Conservation (phyloP, 371 early-diverging fungal species). For the Rhizopus arrhizus region DNA sequence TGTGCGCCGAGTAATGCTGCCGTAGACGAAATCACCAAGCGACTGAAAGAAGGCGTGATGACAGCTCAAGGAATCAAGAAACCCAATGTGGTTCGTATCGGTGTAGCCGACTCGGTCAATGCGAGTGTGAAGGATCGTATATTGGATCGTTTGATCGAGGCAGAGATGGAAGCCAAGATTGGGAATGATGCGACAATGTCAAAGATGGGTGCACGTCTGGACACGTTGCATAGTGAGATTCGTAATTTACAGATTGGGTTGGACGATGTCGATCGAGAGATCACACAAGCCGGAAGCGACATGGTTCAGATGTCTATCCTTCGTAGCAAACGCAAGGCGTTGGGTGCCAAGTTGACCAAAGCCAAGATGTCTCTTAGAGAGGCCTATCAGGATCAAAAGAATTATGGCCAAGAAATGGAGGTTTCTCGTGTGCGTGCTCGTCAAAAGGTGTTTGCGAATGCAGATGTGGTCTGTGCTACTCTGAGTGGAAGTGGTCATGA, state of each 20-base stretch:
- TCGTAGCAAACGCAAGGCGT: constrained; percentile 33
- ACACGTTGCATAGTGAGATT: constrained; percentile 37
- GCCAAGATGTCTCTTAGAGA: constrained; percentile 48
- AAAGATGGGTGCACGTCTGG: constrained; percentile 30
- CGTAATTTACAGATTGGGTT: constrained; percentile 50
- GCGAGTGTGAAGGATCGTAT: constrained; percentile 71
- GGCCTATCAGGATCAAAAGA: constrained; percentile 45
- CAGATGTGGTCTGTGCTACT: constrained; percentile 82
- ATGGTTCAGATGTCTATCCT: constrained; percentile 27
- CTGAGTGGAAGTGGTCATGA: constrained; percentile 90
- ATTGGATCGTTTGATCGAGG: constrained; percentile 65
- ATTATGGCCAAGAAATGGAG: constrained; percentile 53
- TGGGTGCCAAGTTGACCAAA: constrained; percentile 36
- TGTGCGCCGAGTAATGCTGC: constrained; percentile 99
- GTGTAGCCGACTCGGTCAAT: constrained; percentile 75
- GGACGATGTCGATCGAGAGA: constrained; percentile 57
- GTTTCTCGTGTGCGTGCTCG: constrained; percentile 58
- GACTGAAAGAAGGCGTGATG: constrained; percentile 71
- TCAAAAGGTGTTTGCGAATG: constrained; percentile 68
- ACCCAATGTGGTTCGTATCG: constrained; percentile 85
- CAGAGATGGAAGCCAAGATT: constrained; percentile 42
- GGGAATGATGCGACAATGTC: constrained; percentile 24
- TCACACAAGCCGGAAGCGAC: constrained; percentile 38
- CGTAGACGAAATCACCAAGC: constrained; percentile 92
- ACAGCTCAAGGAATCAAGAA: constrained; percentile 55